Evolutionary conservation across 2,329 filamentous ascomycete species (phyloP).

Genomic region (Colletotrichum brevisporum): DNA sequence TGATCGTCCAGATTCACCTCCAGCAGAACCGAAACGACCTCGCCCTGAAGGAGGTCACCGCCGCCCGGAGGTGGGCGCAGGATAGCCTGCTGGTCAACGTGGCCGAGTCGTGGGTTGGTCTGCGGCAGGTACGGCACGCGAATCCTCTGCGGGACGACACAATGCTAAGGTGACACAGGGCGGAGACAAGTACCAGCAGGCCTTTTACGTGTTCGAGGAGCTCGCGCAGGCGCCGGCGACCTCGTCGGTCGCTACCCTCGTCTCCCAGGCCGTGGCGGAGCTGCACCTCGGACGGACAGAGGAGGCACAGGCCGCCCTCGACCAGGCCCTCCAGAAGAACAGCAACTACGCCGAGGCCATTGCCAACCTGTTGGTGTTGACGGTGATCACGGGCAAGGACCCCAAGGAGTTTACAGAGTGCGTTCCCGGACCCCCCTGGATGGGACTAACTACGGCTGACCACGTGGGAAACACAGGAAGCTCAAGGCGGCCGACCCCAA

Average conservation of each 20-base stretch:
- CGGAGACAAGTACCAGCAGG: conserved; percentile 94
- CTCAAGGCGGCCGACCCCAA: conserved; percentile 72
- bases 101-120: conserved; percentile 93
- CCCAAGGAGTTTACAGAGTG: conserved; percentile 73
- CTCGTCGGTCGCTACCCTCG: conserved; percentile 80
- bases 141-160: background rate
- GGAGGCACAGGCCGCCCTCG: conserved; percentile 89
- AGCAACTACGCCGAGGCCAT: conserved; percentile 80
- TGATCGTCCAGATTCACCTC: conserved; percentile 93
- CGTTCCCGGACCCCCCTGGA: conserved; percentile 46
- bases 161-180: conserved; percentile 69
- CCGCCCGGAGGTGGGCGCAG: conserved; percentile 93
- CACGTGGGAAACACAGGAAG: conserved; percentile 54
- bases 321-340: conserved; percentile 83
- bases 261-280: conserved; percentile 92
- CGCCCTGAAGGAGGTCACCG: conserved; percentile 88
- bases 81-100: conserved; percentile 94
- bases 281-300: conserved; percentile 89
- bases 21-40: conserved; percentile 93
- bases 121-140: conserved; percentile 78
- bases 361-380: conserved; percentile 86
- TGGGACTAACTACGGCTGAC: conserved; percentile 30
- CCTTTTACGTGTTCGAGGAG: conserved; percentile 98
- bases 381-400: conserved; percentile 82
- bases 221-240: conserved; percentile 89